Percentiles rank a stretch among this genome's conserved stretches.
These are phyloP conservation scores for Tolypocladium ovalisporum DNA, from an alignment of 2,329 filamentous ascomycete genomes.

Conservation along the genomic window DNA sequence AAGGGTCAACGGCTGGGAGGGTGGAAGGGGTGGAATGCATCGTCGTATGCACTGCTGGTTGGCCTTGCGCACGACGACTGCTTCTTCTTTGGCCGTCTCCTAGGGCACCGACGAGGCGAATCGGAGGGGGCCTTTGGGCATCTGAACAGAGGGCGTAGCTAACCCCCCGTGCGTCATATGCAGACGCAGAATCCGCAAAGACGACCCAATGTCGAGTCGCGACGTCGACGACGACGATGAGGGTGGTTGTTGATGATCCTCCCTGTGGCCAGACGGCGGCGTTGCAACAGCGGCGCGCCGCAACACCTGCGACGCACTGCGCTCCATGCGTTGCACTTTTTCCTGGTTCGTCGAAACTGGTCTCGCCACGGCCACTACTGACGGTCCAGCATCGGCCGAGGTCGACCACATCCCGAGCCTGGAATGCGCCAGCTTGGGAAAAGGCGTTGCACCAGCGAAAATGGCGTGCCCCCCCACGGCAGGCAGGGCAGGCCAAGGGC, in stretches of 20 bases:
- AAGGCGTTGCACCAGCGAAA: neutral
- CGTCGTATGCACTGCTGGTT: neutral
- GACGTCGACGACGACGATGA: neutral
- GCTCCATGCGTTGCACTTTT: neutral
- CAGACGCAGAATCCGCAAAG: neutral
- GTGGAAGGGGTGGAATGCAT: neutral
- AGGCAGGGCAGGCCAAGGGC: neutral
- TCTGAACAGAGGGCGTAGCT: neutral
- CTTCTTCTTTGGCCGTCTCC: neutral
- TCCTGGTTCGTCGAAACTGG: neutral
- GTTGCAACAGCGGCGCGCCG: neutral
- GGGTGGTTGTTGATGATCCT: neutral
- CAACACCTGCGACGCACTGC: neutral
- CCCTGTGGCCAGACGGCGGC: neutral
- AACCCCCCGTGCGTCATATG: neutral
- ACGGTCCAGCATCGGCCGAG: neutral
- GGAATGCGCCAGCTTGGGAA: neutral
- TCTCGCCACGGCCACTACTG: neutral
- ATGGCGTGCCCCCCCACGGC: neutral
- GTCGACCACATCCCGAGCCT: neutral
- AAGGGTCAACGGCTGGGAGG: conserved; percentile 3
- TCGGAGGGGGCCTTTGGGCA: neutral
- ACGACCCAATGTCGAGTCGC: neutral
- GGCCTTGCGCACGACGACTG: neutral
- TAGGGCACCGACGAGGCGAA: neutral